Evolutionary conservation across 768 basidiomycete genomes (phyloP).

Genomic region (Cystofilobasidium capitatum): DNA sequence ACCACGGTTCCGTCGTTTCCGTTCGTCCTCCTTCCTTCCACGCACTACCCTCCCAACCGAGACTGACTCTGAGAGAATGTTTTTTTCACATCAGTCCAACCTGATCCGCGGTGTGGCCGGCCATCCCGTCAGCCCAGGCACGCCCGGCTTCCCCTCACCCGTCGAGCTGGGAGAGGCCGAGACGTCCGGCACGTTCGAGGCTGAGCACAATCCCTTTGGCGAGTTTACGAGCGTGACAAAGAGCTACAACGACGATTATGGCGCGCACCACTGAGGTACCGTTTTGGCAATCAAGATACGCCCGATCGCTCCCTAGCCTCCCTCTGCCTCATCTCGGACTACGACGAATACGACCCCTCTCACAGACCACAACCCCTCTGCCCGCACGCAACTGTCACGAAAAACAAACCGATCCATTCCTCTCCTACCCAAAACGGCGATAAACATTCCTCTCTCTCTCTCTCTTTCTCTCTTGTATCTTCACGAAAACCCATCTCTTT

Average conservation of each 20-base stretch:
- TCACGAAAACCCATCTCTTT: no score
- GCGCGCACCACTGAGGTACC: no score
- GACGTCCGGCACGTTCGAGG: constrained; percentile 25
- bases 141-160: constrained; percentile 37
- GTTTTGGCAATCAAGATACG: no score
- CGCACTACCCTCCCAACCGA: neutral
- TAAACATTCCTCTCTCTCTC: no score
- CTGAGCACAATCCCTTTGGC: constrained; percentile 62
- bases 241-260: constrained; percentile 21
- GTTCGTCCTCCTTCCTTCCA: constrained; percentile 36
- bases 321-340: no score
- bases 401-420: no score
- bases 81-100: constrained; percentile 36
- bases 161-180: constrained; percentile 32
- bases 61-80: neutral
- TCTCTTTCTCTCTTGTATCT: no score
- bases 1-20: constrained; percentile 30
- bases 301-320: no score
- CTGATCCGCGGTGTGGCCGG: constrained; percentile 40
- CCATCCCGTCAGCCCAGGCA: constrained; percentile 33
- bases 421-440: no score
- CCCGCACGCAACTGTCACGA: no score
- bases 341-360: no score
- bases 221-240: constrained; percentile 79
- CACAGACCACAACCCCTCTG: no score